Evolutionary conservation across 768 basidiomycete species (phyloP).

Genomic region (Calocybe gangraenosa): DNA sequence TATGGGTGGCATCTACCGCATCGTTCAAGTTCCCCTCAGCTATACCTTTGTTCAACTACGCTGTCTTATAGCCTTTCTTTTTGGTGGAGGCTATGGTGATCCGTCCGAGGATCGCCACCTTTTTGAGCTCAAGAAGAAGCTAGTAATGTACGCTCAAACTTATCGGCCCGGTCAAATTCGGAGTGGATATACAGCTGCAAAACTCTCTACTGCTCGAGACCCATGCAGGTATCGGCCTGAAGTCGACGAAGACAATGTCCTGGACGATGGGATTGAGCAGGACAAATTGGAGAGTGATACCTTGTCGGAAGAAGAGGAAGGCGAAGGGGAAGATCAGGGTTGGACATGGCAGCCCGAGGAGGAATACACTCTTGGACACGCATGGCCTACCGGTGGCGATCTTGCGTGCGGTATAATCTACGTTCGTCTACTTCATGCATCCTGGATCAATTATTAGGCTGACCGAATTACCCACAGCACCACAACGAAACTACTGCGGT

Average conservation of each 20-base stretch:
- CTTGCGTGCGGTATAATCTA: slow-evolving; percentile 52
- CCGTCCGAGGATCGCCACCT: slow-evolving; percentile 40
- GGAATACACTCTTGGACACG: slow-evolving; percentile 54
- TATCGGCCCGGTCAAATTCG: slow-evolving; percentile 52
- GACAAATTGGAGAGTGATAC: slow-evolving; percentile 35
- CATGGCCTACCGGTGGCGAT: slow-evolving; percentile 50
- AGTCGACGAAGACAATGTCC: slow-evolving; percentile 23
- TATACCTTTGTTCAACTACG: slow-evolving; percentile 68
- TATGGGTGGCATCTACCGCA: slow-evolving; percentile 53
- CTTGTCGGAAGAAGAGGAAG: slow-evolving; percentile 28
- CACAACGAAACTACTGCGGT: slow-evolving; percentile 48
- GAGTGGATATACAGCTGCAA: slow-evolving; percentile 40
- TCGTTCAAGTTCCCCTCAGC: slow-evolving; percentile 66
- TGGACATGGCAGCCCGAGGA: slow-evolving; percentile 74
- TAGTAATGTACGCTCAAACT: slow-evolving; percentile 34
- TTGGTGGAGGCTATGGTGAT: slow-evolving; percentile 30
- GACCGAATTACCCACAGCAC: slow-evolving; percentile 32
- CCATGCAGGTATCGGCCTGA: slow-evolving; percentile 42
- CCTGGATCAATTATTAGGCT: neutral
- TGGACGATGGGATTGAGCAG: slow-evolving; percentile 23
- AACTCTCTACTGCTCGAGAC: slow-evolving; percentile 49
- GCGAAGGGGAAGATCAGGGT: slow-evolving; percentile 34
- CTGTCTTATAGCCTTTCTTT: slow-evolving; percentile 58
- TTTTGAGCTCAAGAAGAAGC: slow-evolving; percentile 55
- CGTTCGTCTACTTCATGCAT: slow-evolving; percentile 42